Base-by-base conservation (phyloP, 2,329 filamentous ascomycete species). In the Fusarium concolor region DNA sequence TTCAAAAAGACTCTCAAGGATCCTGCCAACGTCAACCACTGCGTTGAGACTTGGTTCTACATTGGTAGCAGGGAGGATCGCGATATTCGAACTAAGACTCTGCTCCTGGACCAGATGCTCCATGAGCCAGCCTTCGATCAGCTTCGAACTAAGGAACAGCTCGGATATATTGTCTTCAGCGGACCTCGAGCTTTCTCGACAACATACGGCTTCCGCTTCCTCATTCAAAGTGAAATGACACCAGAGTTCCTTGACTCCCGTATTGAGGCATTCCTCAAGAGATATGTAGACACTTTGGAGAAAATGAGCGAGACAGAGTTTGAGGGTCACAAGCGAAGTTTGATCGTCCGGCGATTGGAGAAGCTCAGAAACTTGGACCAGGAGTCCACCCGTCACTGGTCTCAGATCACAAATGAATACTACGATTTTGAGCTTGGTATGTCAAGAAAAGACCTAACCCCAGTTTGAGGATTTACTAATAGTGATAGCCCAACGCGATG, bases 61-160 rank as follows among this genome's bases (percentile, higher is more conserved):
- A 83, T 93, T 45, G 92, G 92, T 20, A 86, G 88, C 66, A 87
- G 89, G 67, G 85, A 87, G 5, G 90, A 97, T 74, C 86, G 89
- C n/a, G 76, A 79, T 8, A 79, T 92, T 14, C 88, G 93, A 18
- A 92, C 94, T 15, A 94, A 92, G 78, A 86, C 92, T 1, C 84
- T 96, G 41, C 85, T 99, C 8, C 86, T 97, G 41, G 91, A 93
- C 26, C 96, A 98, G 79, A 92, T 99, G 81, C 90, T 93, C 0
- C 92, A 97, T 57, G 96, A 99, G 80, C 94, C 94, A 6, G 92
- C 92, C 10, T 99, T 98, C 76, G 93, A 99, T 79, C 94, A 97
- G 78, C 85, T 99, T 10, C 89, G 96, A 49, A 98, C 96, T 42
- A 97, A 98, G 79, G 95, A 99, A 78, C 95, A 99, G 80, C 90